Base-by-base conservation (phyloP, 805 yeast species). In the Candida glaebosa region DNA sequence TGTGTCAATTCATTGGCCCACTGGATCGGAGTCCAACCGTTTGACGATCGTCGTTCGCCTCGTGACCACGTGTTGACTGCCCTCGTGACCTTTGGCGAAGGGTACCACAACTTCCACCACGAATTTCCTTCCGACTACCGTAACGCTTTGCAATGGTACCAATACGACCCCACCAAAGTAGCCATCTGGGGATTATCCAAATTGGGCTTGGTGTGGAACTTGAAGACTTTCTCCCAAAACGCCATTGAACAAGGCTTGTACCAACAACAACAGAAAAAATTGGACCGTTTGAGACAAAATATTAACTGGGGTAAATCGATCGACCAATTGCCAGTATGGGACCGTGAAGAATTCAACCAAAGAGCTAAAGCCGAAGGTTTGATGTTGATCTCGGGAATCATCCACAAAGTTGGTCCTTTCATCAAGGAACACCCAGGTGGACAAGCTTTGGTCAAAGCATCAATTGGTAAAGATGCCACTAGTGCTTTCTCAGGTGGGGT, bases 61-160 rank as follows among this genome's bases (percentile, higher is more conserved):
- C 76, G 93, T 67, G 91, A 86, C 65, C 89, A 84, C 63, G 77
- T 80, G 58, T 56, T 86, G 47, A 84, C 93, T 38, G 93, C 93
- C 3, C 67, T 85, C 45, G 88, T 84, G 44, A 86, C 95, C 0
- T 84, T 85, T 56, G 95, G 95, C 64, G 95, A 86, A 67, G 95
- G 95, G 48, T 84, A 85, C 73, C 93, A 86, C 58, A 86, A 86
- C 67, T 86, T 85, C 80, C 95, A 86, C 64, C 95, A 86, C 62
- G 95, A 85, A 71, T 86, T 85, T 76, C 93, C 95, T 54, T 77
- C 87, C 15, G 95, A 86, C 67, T 86, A 85, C 76, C 79, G 95
- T 76, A 85, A 85, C 59, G 93, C 93, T 15, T 74, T 85, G 58
- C 82, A 79, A 60, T 85, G 93, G 93, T 85, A 81, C 71, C 91